Evolutionary conservation across 768 basidiomycete genomes (phyloP).

Genomic region (Gautieria morchelliformis): DNA sequence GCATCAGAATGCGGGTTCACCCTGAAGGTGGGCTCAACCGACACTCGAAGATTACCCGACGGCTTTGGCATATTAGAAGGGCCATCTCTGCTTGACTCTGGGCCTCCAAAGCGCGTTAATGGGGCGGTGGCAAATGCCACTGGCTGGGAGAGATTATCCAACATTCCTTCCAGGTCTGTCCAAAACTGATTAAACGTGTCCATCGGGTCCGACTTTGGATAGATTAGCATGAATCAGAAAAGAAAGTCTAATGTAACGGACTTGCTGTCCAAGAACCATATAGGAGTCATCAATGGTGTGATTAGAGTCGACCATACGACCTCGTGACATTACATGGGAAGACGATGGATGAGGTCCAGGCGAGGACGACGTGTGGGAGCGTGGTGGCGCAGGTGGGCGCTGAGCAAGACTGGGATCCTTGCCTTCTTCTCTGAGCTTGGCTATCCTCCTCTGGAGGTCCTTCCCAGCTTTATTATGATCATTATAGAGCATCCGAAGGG

Average conservation of each 20-base stretch:
- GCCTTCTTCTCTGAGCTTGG: conserved; percentile 63
- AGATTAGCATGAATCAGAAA: conserved; percentile 3
- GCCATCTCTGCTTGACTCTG: not conserved
- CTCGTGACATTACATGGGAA: conserved; percentile 41
- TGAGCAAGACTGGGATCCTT: conserved; percentile 71
- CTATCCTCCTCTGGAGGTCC: conserved; percentile 63
- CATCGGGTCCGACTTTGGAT: conserved; percentile 58
- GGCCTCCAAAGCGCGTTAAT: conserved; percentile 22
- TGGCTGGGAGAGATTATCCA: conserved; percentile 76
- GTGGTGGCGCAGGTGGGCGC: conserved; percentile 18
- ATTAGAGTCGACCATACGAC: conserved; percentile 34
- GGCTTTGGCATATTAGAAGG: not conserved
- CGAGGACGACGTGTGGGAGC: conserved; percentile 10
- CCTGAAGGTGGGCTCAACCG: not conserved
- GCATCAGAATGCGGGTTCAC: conserved; percentile 29
- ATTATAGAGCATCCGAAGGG: conserved; percentile 62
- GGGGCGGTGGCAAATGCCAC: conserved; percentile 80
- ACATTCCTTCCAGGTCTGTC: conserved; percentile 79
- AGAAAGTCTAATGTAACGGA: conserved; percentile 25
- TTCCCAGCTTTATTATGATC: conserved; percentile 64
- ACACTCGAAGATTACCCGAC: not conserved
- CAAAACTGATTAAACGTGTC: conserved; percentile 88
- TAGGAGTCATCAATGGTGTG: conserved; percentile 79
- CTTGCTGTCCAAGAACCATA: conserved; percentile 76
- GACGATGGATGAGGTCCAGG: conserved; percentile 9